Base-by-base conservation (phyloP, 805 yeast species). In the Candida nitratophila region DNA sequence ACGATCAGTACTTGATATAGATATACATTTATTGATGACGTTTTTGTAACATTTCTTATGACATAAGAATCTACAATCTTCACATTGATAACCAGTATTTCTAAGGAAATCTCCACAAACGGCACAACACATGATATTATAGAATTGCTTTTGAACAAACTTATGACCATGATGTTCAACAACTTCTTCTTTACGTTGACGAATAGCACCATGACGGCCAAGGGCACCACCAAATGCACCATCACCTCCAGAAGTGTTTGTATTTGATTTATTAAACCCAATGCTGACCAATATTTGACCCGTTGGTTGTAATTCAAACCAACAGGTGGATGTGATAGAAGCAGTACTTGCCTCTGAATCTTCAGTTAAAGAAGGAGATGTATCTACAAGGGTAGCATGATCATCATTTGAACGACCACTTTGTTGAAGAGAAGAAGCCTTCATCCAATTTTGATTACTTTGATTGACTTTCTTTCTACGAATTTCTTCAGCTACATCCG, bases 141-240 rank as follows among this genome's bases (percentile, higher is more conserved):
- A 93, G 60, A 90, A 89, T 60, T 89, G 96, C 55, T 87, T 91
- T 62, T 87, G 96, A 37, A 87, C 95, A 66, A 93, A 93, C 64
- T 88, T 95, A 67, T 93, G 99, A 16, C 99, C 99, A 60, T 88
- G 95, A 55, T 88, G 93, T 64, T 91, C 96, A 60, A 81, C 86
- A 2, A 93, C 87, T 52, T 86, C 95, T 57, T 82, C 87, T 53
- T 90, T 88, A 68, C 90, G 81, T 63, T 88, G 93, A 57, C 96
- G 84, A 51, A 93, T 91, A 49, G 99, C 99, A 69, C 97, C 98
- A 60, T 91, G 96, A 73, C 99, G 95, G 30, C 88, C 91, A 43
- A 85, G 71, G 0, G 87, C 87, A 43, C 84, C 84, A 39, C 76
- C 65, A 42, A 63, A 64, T 22, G 71, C 77, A 40, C 68, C 76